Conservation (phyloP, 1,284 basidiomycete genomes). For the Naganishia sp. region DNA sequence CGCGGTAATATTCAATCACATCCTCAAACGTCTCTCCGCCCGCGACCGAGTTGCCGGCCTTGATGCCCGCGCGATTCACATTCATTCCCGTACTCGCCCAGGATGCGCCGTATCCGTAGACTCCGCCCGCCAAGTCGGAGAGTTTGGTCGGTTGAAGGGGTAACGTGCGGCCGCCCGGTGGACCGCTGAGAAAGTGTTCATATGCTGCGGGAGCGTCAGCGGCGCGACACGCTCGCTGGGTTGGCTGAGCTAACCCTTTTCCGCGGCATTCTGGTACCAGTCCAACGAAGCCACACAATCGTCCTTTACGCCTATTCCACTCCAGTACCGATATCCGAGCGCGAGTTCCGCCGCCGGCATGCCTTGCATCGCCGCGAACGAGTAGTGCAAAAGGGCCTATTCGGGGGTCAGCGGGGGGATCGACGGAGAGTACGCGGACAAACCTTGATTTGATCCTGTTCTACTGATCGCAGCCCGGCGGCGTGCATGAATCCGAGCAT, state of each 20-base stretch:
- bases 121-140: conserved; percentile 86
- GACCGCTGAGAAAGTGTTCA: conserved; percentile 72
- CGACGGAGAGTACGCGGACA: conserved; percentile 42
- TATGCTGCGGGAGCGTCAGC: conserved; percentile 60
- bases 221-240: conserved; percentile 25
- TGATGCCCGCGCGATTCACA: conserved; percentile 70
- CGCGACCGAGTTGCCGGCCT: conserved; percentile 74
- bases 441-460: conserved; percentile 58
- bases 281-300: conserved; percentile 76
- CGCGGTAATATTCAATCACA: conserved; percentile 84
- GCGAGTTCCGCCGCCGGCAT: conserved; percentile 88
- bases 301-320: conserved; percentile 86
- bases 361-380: conserved; percentile 84
- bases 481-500: conserved; percentile 82
- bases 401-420: background rate
- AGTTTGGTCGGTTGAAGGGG: conserved; percentile 78
- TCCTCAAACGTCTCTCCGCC: conserved; percentile 91
- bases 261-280: conserved; percentile 85
- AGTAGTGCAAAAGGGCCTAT: conserved; percentile 84
- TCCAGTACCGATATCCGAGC: conserved; percentile 91
- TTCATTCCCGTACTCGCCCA: conserved; percentile 67
- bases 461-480: conserved; percentile 72
- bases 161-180: conserved; percentile 84
- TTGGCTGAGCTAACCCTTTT: conserved; percentile 62
- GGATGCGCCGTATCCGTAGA: conserved; percentile 84